These are phyloP conservation scores for Naganishia friedmannii DNA, from an alignment of 768 basidiomycete genomes.

Conservation along the genomic window DNA sequence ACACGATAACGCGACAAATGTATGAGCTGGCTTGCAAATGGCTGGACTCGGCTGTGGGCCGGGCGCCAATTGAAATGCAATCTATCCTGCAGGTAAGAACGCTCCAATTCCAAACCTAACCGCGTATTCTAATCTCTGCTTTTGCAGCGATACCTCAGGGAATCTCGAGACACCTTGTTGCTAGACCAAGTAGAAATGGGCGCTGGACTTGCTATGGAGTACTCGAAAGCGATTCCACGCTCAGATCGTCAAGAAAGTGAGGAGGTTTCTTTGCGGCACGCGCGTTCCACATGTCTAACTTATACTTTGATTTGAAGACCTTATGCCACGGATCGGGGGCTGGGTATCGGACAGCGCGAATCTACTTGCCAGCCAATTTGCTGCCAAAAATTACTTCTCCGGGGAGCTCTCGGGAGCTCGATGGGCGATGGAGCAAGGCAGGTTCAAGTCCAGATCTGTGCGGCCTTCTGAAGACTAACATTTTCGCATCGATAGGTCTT, in stretches of 20 bases:
- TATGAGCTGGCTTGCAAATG: conserved; percentile 72
- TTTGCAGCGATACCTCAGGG: conserved; percentile 77
- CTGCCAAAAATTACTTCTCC: conserved; percentile 82
- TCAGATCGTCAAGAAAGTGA: conserved; percentile 66
- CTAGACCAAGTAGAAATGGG: conserved; percentile 81
- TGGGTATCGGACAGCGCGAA: conserved; percentile 80
- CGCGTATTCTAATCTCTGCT: background rate
- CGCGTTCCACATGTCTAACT: background rate
- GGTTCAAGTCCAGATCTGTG: background rate
- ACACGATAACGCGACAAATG: conserved; percentile 74
- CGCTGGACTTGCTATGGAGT: conserved; percentile 81
- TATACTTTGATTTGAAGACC: conserved; percentile 34
- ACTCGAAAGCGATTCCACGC: conserved; percentile 74
- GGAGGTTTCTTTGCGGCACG: conserved; percentile 35
- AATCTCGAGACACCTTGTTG: conserved; percentile 67
- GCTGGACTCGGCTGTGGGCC: conserved; percentile 80
- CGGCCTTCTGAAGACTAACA: background rate
- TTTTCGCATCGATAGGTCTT: conserved; percentile 53
- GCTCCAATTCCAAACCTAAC: background rate
- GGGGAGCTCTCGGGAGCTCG: conserved; percentile 78
- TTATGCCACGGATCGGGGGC: conserved; percentile 52
- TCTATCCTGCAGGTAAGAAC: conserved; percentile 78
- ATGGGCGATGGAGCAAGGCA: conserved; percentile 40
- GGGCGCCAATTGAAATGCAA: conserved; percentile 87
- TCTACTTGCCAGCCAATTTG: conserved; percentile 75